Evolutionary conservation across 2,329 filamentous ascomycete species (phyloP).

Genomic region (Neurospora crassa): DNA sequence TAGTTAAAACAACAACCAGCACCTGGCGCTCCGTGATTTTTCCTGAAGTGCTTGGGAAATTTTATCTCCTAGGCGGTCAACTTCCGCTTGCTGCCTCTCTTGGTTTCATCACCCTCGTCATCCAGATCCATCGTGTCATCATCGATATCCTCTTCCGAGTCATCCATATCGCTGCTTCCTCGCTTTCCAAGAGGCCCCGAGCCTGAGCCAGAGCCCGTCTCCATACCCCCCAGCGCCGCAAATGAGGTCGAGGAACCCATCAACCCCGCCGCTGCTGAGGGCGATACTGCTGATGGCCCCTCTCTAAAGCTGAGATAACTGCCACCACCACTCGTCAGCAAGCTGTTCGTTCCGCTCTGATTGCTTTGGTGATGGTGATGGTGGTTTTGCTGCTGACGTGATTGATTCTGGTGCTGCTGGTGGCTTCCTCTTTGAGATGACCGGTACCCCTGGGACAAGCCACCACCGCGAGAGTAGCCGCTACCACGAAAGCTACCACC

Average conservation of each 20-base stretch:
- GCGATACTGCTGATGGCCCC: slow-evolving; percentile 4
- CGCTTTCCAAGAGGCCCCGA: slow-evolving; percentile 26
- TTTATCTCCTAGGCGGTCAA: slow-evolving; percentile 26
- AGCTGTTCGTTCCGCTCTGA: slow-evolving; percentile 7
- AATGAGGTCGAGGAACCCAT: background rate
- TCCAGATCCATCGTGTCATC: slow-evolving; percentile 23
- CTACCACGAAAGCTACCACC: slow-evolving; percentile 4
- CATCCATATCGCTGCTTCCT: slow-evolving; percentile 18
- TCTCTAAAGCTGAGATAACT: slow-evolving; percentile 3
- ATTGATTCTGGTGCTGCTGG: background rate
- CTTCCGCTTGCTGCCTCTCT: slow-evolving; percentile 44
- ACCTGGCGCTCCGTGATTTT: background rate
- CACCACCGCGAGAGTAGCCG: slow-evolving; percentile 11
- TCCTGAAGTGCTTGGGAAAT: background rate
- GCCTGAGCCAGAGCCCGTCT: slow-evolving; percentile 29
- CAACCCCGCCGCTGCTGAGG: slow-evolving; percentile 2
- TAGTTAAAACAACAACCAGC: background rate
- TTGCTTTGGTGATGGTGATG: slow-evolving; percentile 1
- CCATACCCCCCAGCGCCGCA: slow-evolving; percentile 7
- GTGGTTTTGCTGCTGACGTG: background rate
- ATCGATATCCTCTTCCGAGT: slow-evolving; percentile 6
- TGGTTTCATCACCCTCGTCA: slow-evolving; percentile 35
- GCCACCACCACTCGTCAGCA: slow-evolving; percentile 16
- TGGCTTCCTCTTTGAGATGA: background rate
- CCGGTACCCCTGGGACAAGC: slow-evolving; percentile 6